These are phyloP conservation scores for Auxenochlorella protothecoides DNA, from an alignment of 139 green algal species.

Conservation along the genomic window DNA sequence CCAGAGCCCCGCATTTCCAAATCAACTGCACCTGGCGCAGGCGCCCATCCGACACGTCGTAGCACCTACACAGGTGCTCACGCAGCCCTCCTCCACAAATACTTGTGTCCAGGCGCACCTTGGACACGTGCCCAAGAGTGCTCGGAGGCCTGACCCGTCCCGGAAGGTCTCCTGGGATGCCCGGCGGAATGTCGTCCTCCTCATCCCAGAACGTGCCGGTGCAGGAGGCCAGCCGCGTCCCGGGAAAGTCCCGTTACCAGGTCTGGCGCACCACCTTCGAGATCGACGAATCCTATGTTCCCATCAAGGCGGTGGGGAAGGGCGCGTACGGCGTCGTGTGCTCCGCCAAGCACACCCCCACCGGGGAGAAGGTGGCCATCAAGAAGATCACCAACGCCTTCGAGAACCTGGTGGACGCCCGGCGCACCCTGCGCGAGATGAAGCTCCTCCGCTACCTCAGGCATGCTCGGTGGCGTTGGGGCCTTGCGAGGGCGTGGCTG, in stretches of 20 bases:
- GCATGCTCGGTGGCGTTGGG: not conserved
- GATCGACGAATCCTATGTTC: constrained; percentile 72
- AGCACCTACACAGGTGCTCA: too few relatives aligned
- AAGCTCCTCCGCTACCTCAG: constrained; percentile 77
- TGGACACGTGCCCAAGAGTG: too few relatives aligned
- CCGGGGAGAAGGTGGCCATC: constrained; percentile 83
- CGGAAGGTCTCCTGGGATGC: too few relatives aligned
- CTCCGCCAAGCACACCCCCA: constrained; percentile 70
- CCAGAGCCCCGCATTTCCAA: too few relatives aligned
- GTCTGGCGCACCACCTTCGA: constrained; percentile 87
- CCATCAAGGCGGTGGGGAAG: constrained; percentile 85
- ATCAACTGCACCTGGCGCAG: too few relatives aligned
- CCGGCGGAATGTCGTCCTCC: too few relatives aligned
- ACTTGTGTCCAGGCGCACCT: too few relatives aligned
- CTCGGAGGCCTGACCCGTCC: not conserved
- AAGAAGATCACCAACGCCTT: constrained; percentile 98
- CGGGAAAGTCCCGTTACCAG: constrained; percentile 68
- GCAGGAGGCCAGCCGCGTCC: constrained; percentile 53
- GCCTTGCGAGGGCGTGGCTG: too few relatives aligned
- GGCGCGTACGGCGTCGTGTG: constrained; percentile 96
- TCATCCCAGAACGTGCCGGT: constrained; percentile 49
- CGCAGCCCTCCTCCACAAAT: too few relatives aligned
- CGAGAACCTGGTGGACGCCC: constrained; percentile 88
- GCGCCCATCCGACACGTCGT: too few relatives aligned
- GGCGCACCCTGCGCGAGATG: constrained; percentile 88